A percentile compares a stretch with the other conserved stretches of the same genome.
Conservation (phyloP, 1,284 basidiomycete genomes). For the Cystobasidium slooffiae region DNA sequence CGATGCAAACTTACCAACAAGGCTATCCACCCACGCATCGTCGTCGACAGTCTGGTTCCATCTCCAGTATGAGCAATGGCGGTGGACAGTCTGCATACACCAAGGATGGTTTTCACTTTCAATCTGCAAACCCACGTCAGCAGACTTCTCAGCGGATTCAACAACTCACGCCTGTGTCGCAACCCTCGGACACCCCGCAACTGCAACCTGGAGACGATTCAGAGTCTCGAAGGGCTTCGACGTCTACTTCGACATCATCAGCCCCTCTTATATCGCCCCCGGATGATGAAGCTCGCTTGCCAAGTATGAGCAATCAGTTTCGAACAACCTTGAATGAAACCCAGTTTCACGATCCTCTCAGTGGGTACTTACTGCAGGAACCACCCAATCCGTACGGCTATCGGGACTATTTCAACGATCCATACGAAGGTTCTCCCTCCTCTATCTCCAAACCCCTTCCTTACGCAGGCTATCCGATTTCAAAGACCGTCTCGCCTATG, state of each 20-base stretch:
- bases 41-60: no score
- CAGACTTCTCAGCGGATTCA: not conserved
- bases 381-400: not conserved
- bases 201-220: slow-evolving; percentile 2
- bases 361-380: not conserved
- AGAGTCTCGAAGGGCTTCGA: slow-evolving; percentile 24
- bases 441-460: not conserved
- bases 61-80: not conserved
- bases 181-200: not conserved
- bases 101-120: no score
- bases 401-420: slow-evolving; percentile 11
- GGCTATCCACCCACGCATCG: not conserved
- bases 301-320: not conserved
- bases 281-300: not conserved
- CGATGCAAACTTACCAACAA: not conserved
- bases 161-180: not conserved
- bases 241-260: slow-evolving; percentile 25
- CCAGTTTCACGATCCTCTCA: not conserved
- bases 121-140: not conserved
- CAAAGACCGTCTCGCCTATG: not conserved
- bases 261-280: slow-evolving; percentile 1
- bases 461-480: not conserved
- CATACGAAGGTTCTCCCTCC: not conserved
- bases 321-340: not conserved
- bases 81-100: no score